phyloP scores from a whole-genome alignment of 352 stramenopile species.

The Aphanomyces invadans region DNA sequence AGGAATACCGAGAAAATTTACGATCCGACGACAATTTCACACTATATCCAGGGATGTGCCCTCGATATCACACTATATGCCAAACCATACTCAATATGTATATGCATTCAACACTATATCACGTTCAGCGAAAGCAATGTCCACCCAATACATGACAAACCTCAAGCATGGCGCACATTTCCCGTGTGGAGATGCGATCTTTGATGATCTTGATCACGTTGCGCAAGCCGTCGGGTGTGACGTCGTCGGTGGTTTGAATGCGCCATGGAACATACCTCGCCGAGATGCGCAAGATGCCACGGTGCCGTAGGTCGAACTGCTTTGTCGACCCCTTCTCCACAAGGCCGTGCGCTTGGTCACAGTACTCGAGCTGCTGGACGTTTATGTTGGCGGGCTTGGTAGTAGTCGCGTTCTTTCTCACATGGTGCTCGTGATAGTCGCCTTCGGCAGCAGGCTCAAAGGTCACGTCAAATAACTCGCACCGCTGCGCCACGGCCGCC shows the following conservation, averaged over 20 bases:
- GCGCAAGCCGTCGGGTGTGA: neutral
- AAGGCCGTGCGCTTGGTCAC: conserved; percentile 31
- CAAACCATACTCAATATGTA: neutral
- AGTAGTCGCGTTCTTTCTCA: neutral
- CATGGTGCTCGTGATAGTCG: conserved; percentile 20
- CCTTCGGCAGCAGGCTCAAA: conserved; percentile 33
- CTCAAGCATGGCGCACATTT: conserved; percentile 23
- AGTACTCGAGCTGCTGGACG: conserved; percentile 27
- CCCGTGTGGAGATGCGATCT: conserved; percentile 17
- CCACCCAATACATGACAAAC: too few species aligned
- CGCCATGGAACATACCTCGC: conserved; percentile 39
- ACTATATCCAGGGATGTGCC: neutral
- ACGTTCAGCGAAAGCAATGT: too few species aligned
- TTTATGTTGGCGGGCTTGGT: too few species aligned
- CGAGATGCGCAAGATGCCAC: conserved; percentile 34
- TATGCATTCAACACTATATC: too few species aligned
- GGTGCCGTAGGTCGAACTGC: conserved; percentile 34
- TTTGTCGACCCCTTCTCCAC: conserved; percentile 28
- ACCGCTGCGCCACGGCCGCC: conserved; percentile 34
- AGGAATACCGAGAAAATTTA: neutral
- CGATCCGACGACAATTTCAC: neutral
- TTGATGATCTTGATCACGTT: conserved; percentile 20
- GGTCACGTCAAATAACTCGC: conserved; percentile 38
- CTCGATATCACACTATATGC: neutral
- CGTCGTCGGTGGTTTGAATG: neutral